Base-by-base conservation (phyloP, 108 stramenopile species). In the Skeletonema potamos region DNA sequence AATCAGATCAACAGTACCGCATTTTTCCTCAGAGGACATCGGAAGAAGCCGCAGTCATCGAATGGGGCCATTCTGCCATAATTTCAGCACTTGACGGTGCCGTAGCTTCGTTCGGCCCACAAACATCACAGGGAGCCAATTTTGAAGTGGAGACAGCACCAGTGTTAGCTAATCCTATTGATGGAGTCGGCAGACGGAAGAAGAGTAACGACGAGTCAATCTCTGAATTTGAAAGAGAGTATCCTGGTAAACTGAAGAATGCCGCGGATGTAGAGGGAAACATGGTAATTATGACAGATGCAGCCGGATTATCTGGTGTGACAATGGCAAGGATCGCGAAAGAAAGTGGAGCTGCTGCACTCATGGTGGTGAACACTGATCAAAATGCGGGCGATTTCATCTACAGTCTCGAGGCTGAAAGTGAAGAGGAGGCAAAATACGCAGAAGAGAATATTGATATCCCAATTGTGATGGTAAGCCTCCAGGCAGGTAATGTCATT, bases 61-160 rank as follows among this genome's bases (percentile, higher is more conserved):
- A 96, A 79, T 96, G 95, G 95, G 95, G 95, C 30, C 86, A 92
- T 67, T 92, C 91, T 4, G 95, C 92, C 39, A 89, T 93, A 55
- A 96, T 87, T 26, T 87, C 89, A 3, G 95, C 92, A n/a, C 62
- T 96, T 44, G 95, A 96, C 81, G 92, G 86, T 1, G 91, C 89
- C 18, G 91, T 93, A 13, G 92, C 95, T 11, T 30, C 44, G 1
- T 96, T 96, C 77, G 95, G 95, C 27, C 92, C 92, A 22, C 95
- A 96, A 72, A 92, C 95, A 1, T 82, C 82, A 20, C 82, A 87
- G 44, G 91, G 91, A 8, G 92, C 92, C 28, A 79, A 89, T 65
- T 82, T 96, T 79, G 95, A 96, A 80, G 92, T 96, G 5, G 95
- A 96, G 74, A 83, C 88, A 13, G 74, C 73, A 60, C 88, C 91